A percentile compares a stretch with the other conserved stretches of the same genome.
phyloP scores from a whole-genome alignment of 768 basidiomycete species.

The Serendipita sp. region DNA sequence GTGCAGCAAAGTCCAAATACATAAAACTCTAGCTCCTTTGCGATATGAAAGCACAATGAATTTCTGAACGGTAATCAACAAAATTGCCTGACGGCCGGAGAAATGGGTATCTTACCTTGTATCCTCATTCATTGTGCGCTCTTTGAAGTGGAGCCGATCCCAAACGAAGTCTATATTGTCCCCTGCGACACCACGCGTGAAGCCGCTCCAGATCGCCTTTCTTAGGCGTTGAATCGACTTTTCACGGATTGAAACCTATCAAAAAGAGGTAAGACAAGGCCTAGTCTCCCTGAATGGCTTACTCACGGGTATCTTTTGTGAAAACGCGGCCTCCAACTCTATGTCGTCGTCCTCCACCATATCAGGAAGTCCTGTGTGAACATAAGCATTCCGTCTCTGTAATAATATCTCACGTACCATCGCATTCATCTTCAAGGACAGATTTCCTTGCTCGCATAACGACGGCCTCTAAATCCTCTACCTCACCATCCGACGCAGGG shows the following conservation, averaged over 20 bases:
- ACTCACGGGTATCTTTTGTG: slow-evolving; percentile 19
- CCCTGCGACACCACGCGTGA: background rate
- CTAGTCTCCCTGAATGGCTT: background rate
- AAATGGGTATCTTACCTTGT: background rate
- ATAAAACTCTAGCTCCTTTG: background rate
- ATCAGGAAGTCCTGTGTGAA: too few species aligned
- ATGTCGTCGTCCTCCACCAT: slow-evolving; percentile 11
- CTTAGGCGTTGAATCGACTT: background rate
- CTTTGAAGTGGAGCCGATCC: background rate
- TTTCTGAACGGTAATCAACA: background rate
- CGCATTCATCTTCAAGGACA: background rate
- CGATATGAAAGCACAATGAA: background rate
- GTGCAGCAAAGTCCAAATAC: background rate
- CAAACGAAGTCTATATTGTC: background rate
- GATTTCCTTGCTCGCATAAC: background rate
- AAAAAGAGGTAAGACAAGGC: too few species aligned
- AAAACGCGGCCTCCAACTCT: slow-evolving; percentile 17
- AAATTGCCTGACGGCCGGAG: background rate
- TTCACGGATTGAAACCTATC: background rate
- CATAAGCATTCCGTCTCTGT: too few species aligned
- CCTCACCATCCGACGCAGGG: background rate
- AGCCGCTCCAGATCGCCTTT: background rate
- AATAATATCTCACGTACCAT: background rate
- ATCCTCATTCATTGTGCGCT: background rate
- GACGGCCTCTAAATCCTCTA: background rate